Base-by-base conservation (phyloP, 139 green algal species). In the Tetradesmus obliquus region DNA sequence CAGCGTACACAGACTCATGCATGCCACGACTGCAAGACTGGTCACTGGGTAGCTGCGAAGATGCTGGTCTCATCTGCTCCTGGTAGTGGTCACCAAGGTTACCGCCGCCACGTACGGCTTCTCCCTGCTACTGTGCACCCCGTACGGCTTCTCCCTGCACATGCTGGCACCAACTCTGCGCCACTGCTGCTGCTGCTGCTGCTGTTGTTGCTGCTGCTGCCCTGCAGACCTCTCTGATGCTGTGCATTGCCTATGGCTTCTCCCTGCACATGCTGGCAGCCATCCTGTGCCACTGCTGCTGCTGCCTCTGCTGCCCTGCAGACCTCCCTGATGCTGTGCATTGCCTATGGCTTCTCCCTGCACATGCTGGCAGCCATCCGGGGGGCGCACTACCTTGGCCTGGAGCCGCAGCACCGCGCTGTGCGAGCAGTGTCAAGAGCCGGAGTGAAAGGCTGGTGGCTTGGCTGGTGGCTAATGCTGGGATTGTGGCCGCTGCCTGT, bases 391-490 rank as follows among this genome's bases (percentile, higher is more conserved):
- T 88, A 76, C 22, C 76, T 88, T n/a, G 69, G 57, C 55, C 19
- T 88, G 1, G 17, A 86, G 3, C 82, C 15, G 8, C 12, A 45
- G 7, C 81, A 86, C 53, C 22, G 81, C 4, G 54, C 81, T 17
- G 83, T 88, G 8, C 83, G 83, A 6, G 20, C 13, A 7, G 55
- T 76, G 51, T 22, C 69, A 24, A 32, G 22, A 10, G 32, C n/a
- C 45, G 83, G 83, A 8, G 83, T 88, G 5, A 88, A 88, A 53
- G 20, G 22, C 13, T 88, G 83, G 83, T 88, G 83, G 83, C 55
- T 76, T 17, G 55, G 54, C 3, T 88, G 83, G 83, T 88, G 83
- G 83, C 20, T 5, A 1, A 74, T 58, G 57, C 83, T 88, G 55
- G 55, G 55, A 20, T 6, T 88, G 8, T 88, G 83, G 83, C 83